Evolutionary conservation across 1,284 basidiomycete genomes (phyloP), one percentile per base, ranked within the genome.

Genomic region (Trichosporon sp.): DNA sequence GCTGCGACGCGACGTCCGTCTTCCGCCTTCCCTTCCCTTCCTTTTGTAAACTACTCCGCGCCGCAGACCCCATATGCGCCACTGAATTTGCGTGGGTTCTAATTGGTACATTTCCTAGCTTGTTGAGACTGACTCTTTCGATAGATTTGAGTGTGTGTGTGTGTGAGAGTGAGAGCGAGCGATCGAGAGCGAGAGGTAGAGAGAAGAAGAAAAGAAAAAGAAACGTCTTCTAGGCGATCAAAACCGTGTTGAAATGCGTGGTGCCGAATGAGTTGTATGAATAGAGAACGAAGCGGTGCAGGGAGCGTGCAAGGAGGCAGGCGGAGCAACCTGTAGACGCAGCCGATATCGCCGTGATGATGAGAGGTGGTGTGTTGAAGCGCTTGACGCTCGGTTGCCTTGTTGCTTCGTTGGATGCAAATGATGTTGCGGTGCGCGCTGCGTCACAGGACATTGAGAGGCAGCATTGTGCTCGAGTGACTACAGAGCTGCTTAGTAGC

Each of bases 401-500:
- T n/a, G n/a, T n/a, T n/a, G 56, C 56, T 37, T 29, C 61, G 27
- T n/a, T n/a, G 49, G 49, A 54, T 54, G 49, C 19, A 27, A n/a
- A 31, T 29, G 49, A 31, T 54, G 49, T 29, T n/a, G 46, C 7
- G 46, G 14, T 25, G 49, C 9, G 19, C 29, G 49, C 21, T 27
- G 27, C 29, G 21, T 29, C 11, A 54, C 49, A n/a, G 16, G 25
- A 29, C n/a, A 54, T 54, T n/a, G 49, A 54, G 49, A 31, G 31
- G 19, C 23, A 52, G 29, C 46, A 29, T 19, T 34, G 23, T 14
- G 16, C 46, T 52, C 46, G 16, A 16, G 14, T 10, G 25, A 31
- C n/a, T n/a, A n/a, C 25, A 31, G 49, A 4, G 40, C 27, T 27
- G 63, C 32, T 66, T 73, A 80, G 67, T 71, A 80, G 61, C 77